Evolutionary conservation across 176 grass and related monocot species (phyloP), one percentile per base, ranked within the genome.

Genomic region (Oryza punctata): DNA sequence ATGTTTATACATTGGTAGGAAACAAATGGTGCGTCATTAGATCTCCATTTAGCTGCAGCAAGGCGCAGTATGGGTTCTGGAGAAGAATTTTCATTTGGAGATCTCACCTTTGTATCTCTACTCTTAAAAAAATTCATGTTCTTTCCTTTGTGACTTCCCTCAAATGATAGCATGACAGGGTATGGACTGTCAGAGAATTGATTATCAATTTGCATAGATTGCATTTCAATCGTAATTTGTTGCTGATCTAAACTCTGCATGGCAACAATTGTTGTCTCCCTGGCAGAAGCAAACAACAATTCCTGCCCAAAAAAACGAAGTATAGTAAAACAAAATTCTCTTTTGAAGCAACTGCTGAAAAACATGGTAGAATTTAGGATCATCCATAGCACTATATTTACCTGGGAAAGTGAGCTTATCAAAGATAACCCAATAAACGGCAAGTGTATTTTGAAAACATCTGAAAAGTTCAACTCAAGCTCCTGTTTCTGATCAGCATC

Each of bases 151-250:
- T 91, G 84, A 63, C 73, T 86, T 77, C 87, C 89, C 44, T 98
- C 91, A 85, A 95, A 95, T 77, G 96, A 98, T 30, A 98, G 78
- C 84, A 91, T 85, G 35, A 95, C 87, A 74, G 96, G 96, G 90
- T 95, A 93, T 77, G 89, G 91, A 77, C 91, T 93, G 75, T 95
- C 96, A 52, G 85, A 76, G 84, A 93, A 82, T 33, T 98, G 96
- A 91, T 98, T 98, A 87, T 98, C 96, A 73, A 98, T 95, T 93
- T 98, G 96, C 80, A 98, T 89, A 87, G 82, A 88, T 67, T 85
- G 86, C 69, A 88, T 91, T 88, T 95, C 87, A 84, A 93, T 70
- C 3, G 82, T 88, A 35, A 98, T 59, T 63, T 75, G 90, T 49
- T 98, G 92, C 79, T 91, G 92, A 87, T 95, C 87, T 85, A 98